These are phyloP conservation scores for Dittrichia graveolens DNA, from an alignment of 129 eudicot genomes.

Conservation along the genomic window DNA sequence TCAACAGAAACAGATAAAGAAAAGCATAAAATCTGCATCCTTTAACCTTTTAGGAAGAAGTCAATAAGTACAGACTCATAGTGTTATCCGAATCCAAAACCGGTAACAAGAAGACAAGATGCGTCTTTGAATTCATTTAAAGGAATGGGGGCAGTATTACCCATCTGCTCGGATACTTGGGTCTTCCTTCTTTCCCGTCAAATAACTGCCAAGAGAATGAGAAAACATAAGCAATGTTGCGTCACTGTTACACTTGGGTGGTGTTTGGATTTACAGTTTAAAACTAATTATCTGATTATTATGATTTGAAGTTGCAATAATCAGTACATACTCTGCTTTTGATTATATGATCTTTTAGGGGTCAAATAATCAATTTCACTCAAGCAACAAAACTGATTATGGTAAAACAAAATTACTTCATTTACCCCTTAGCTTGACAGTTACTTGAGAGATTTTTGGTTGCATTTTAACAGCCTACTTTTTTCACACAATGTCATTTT, in stretches of 20 bases:
- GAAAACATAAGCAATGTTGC: not conserved
- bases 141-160: slow-evolving; percentile 88
- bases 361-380: not conserved
- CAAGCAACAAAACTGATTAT: not conserved
- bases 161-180: slow-evolving; percentile 82
- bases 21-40: slow-evolving; percentile 1
- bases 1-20: not conserved
- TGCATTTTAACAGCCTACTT: too few species aligned
- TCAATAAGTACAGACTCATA: slow-evolving; percentile 1
- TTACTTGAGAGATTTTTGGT: too few species aligned
- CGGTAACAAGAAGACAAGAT: not conserved
- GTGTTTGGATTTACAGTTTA: not conserved
- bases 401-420: not conserved
- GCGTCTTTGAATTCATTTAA: slow-evolving; percentile 22
- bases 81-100: slow-evolving; percentile 15
- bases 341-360: not conserved
- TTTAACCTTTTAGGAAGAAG: not conserved
- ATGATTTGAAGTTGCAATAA: too few species aligned
- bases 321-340: not conserved
- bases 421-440: too few species aligned
- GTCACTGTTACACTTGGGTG: not conserved
- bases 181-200: slow-evolving; percentile 85
- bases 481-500: too few species aligned
- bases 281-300: too few species aligned
- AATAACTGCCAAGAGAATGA: slow-evolving; percentile 53